These are phyloP conservation scores for Microdochium nivale DNA, from an alignment of 2,329 filamentous ascomycete genomes.

Conservation along the genomic window DNA sequence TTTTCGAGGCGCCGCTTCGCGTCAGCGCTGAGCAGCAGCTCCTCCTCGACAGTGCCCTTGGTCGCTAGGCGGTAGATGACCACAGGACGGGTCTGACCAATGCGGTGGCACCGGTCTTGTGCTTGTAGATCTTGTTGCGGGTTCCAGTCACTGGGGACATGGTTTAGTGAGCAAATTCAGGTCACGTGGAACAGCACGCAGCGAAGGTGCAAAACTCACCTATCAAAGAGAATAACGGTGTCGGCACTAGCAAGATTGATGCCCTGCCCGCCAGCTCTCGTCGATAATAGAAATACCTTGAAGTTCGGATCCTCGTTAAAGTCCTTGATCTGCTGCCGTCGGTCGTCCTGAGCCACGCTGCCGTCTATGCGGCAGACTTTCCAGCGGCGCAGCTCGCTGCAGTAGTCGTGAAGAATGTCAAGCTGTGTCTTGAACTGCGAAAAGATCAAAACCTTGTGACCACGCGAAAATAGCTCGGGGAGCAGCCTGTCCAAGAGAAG, in stretches of 20 bases:
- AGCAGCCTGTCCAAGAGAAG: slow-evolving; percentile 82
- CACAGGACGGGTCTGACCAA: slow-evolving; percentile 86
- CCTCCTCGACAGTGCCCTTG: slow-evolving; percentile 85
- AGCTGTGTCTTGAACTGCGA: slow-evolving; percentile 94
- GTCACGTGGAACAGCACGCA: no score
- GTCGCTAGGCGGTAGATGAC: slow-evolving; percentile 92
- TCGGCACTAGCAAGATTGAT: slow-evolving; percentile 91
- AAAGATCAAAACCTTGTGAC: slow-evolving; percentile 91
- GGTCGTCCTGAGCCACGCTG: slow-evolving; percentile 65
- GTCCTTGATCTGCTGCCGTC: slow-evolving; percentile 60
- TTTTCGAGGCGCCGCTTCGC: slow-evolving; percentile 90
- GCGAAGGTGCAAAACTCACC: slow-evolving; percentile 15
- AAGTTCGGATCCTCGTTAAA: slow-evolving; percentile 60
- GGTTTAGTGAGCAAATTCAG: slow-evolving; percentile 1
- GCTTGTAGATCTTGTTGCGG: slow-evolving; percentile 95
- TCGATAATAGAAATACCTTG: slow-evolving; percentile 81
- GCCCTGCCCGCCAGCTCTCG: slow-evolving; percentile 84
- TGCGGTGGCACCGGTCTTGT: slow-evolving; percentile 89
- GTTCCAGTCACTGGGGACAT: slow-evolving; percentile 64
- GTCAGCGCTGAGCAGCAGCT: slow-evolving; percentile 76
- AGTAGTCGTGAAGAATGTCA: slow-evolving; percentile 85
- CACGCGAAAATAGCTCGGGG: slow-evolving; percentile 60
- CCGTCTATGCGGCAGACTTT: slow-evolving; percentile 86
- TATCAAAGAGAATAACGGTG: slow-evolving; percentile 87
- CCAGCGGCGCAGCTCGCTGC: slow-evolving; percentile 68